Evolutionary conservation across 2,329 filamentous ascomycete species (phyloP).

Genomic region (Epichloe uncinata): DNA sequence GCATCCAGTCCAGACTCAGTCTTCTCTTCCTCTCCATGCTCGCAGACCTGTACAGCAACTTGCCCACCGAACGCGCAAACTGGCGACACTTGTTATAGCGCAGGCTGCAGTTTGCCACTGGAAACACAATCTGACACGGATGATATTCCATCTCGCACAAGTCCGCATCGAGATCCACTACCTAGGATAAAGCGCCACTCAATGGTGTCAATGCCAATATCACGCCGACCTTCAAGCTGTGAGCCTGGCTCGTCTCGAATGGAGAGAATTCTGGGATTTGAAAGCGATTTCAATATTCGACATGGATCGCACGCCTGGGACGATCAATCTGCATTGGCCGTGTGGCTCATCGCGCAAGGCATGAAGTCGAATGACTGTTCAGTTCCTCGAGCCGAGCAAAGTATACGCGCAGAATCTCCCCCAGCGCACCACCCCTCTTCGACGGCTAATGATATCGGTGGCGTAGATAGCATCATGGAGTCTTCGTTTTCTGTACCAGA

Average conservation of each 20-base stretch:
- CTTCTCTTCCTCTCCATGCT: not conserved
- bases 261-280: constrained; percentile 8
- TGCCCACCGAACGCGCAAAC: not conserved
- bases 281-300: constrained; percentile 17
- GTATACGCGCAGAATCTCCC: not conserved
- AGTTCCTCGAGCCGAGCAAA: constrained; percentile 7
- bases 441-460: not conserved
- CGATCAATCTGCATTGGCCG: constrained; percentile 20
- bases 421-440: not conserved
- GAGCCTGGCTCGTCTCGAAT: constrained; percentile 5
- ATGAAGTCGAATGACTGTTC: constrained; percentile 17
- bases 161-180: not conserved
- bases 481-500: constrained; percentile 2
- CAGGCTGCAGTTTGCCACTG: not conserved
- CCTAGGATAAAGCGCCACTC: not conserved
- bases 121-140: not conserved
- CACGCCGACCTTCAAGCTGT: constrained; percentile 1
- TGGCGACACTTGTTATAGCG: not conserved
- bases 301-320: constrained; percentile 19
- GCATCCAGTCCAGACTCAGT: not conserved
- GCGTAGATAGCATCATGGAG: constrained; percentile 8
- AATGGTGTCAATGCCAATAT: not conserved
- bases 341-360: constrained; percentile 25
- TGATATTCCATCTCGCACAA: not conserved
- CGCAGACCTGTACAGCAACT: not conserved